Base-by-base conservation (phyloP, 2,329 filamentous ascomycete genomes). In the Hypoxylon sp. region DNA sequence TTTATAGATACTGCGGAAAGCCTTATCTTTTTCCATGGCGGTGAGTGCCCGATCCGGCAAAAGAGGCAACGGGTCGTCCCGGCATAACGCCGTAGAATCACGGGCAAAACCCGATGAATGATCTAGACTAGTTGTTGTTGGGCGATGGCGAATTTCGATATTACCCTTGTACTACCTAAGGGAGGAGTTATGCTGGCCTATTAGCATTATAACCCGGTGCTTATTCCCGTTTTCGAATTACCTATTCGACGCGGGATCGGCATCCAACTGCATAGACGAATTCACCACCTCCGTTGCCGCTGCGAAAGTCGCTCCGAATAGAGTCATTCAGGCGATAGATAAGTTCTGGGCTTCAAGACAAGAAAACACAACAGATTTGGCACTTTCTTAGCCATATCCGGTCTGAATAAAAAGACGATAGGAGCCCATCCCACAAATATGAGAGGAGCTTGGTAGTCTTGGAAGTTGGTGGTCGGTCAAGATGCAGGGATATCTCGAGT, bases 341-440 rank as follows among this genome's bases (percentile, higher is more conserved):
- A 49, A 45, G 21, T 41, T 52, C 45, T 59, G 23, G 23, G n/a
- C 30, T 9, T 5, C n/a, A 51, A 6, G 19, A 43, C 9, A 36
- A 28, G 41, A 17, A 32, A 23, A 32, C 25, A 51, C 28, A 14
- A 41, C 34, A 23, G 49, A 25, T 60, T 56, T 49, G 45, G 32
- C 52, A 23, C 17, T 36, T 21, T 46, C 38, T 51, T 43, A 51
- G 48, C 34, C 14, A 19, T 36, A 51, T 49, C 21, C 30, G 25
- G 30, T 48, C 41, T 46, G 21, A 28, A 9, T 7, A 30, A 49
- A 25, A 23, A 13, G 5, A 49, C 25, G 32, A 48, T 30, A 49
- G 30, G 11, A 25, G 63, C 70, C 72, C 67, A 75, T 66, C 66
- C 72, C 75, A 65, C 75, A 73, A 77, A 76, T 43, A 56, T 30